Conservation (phyloP, 2,329 filamentous ascomycete species). For the Diaporthe citri region DNA sequence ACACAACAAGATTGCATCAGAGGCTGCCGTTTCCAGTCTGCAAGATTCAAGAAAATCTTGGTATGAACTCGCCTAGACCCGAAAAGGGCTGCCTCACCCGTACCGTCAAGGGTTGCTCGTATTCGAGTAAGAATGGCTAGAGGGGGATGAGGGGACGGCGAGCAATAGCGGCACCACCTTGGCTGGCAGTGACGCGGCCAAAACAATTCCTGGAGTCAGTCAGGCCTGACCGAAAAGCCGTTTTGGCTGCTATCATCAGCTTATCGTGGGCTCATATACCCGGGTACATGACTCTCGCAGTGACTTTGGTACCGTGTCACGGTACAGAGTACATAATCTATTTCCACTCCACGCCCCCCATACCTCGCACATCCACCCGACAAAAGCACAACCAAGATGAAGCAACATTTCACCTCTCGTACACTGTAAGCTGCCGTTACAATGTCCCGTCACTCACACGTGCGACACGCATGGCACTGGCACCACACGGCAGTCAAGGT, state of each 20-base stretch:
- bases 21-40: constrained; percentile 1
- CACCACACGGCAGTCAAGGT: neutral
- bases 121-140: constrained; percentile 19
- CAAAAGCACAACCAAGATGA: neutral
- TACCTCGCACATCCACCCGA: neutral
- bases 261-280: neutral
- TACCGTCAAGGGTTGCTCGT: constrained; percentile 20
- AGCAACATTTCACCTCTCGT: neutral
- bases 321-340: neutral
- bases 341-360: neutral
- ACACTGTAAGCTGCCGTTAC: neutral
- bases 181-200: constrained; percentile 3
- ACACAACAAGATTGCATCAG: constrained; percentile 11
- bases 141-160: neutral
- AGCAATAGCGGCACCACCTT: neutral
- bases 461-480: neutral
- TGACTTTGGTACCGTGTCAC: rapidly evolving
- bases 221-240: neutral
- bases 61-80: neutral
- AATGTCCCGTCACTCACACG: neutral
- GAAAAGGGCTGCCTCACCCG: constrained; percentile 7
- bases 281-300: neutral
- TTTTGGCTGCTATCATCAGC: neutral
- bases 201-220: neutral
- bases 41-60: constrained; percentile 16